Base-by-base conservation (phyloP, 108 stramenopile species). In the Skeletonema potamos region DNA sequence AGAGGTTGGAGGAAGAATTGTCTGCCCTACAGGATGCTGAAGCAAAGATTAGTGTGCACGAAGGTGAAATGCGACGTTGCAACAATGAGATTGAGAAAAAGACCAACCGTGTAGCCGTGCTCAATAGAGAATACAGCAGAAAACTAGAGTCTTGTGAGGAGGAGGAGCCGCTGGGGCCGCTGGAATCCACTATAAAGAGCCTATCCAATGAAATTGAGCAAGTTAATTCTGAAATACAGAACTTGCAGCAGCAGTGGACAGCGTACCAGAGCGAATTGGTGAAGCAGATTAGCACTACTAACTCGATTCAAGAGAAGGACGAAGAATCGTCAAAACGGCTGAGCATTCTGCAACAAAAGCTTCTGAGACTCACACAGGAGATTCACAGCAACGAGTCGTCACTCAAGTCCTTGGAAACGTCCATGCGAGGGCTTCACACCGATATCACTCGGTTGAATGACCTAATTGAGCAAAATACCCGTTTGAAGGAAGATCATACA, bases 11-110 rank as follows among this genome's bases (percentile, higher is more conserved):
- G 0, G 60, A 66, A 32, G 62, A 76, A 43, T 57, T 76, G 22
- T 75, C 57, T 11, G 85, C 79, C 43, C 67, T 92, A 28, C 62
- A 74, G 44, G 60, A 36, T 27, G 82, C 77, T 58, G 88, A 92
- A 39, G 66, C 68, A 24, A 65, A 86, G 30, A 87, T 91, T 28
- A 88, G 66, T 24, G 76, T 80, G 64, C 86, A 90, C 54, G 85
- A 93, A 85, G 57, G 73, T 27, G 91, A 92, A 68, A 91, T 92
- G 62, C 76, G 87, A 2, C 92, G 91, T 78, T 75, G 89, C n/a
- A 81, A 89, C 54, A 90, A 95, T 63, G 89, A 93, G 34, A 87
- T 92, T 13, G 94, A 93, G 63, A 92, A 92, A 71, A 93, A 93
- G 82, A 90, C 87, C 61, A 86, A 74, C 46, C 72, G 82, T 8